These are phyloP conservation scores for Karstenula rhodostoma DNA, from an alignment of 2,329 filamentous ascomycete genomes.

Conservation along the genomic window DNA sequence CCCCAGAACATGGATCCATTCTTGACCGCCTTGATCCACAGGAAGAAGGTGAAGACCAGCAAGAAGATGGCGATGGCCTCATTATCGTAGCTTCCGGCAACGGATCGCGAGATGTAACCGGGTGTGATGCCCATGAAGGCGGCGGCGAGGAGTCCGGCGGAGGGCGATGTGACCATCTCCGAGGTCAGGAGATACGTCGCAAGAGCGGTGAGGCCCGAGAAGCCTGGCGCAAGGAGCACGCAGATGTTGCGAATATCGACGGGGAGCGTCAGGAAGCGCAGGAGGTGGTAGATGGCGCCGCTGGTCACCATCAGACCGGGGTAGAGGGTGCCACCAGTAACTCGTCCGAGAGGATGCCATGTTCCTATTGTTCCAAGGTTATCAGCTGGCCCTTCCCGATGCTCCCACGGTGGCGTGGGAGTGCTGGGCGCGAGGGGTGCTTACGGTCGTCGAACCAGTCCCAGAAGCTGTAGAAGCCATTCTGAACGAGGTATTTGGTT, in stretches of 20 bases:
- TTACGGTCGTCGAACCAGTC: slow-evolving; percentile 99
- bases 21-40: slow-evolving; percentile 99
- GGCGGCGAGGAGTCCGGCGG: slow-evolving; percentile 92
- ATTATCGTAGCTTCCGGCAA: slow-evolving; percentile 98
- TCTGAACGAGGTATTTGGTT: slow-evolving; percentile 94
- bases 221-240: slow-evolving; percentile 92
- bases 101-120: slow-evolving; percentile 96
- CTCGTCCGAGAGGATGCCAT: slow-evolving; percentile 98
- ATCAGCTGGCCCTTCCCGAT: slow-evolving; percentile 21
- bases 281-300: slow-evolving; percentile 92
- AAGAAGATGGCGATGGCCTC: slow-evolving; percentile 99
- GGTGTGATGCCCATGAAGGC: slow-evolving; percentile 97
- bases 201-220: slow-evolving; percentile 91
- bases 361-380: slow-evolving; percentile 65
- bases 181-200: slow-evolving; percentile 95
- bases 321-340: slow-evolving; percentile 98
- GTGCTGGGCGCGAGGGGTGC: slow-evolving; percentile 39
- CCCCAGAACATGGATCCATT: slow-evolving; percentile 97
- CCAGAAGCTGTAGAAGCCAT: slow-evolving; percentile 99
- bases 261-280: slow-evolving; percentile 86
- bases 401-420: slow-evolving; percentile 7
- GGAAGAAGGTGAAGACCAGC: slow-evolving; percentile 96
- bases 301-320: slow-evolving; percentile 99
- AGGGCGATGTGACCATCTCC: slow-evolving; percentile 95
- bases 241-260: slow-evolving; percentile 99